Base-by-base conservation (phyloP, 345 rosid genomes). In the Barbarea vulgaris region DNA sequence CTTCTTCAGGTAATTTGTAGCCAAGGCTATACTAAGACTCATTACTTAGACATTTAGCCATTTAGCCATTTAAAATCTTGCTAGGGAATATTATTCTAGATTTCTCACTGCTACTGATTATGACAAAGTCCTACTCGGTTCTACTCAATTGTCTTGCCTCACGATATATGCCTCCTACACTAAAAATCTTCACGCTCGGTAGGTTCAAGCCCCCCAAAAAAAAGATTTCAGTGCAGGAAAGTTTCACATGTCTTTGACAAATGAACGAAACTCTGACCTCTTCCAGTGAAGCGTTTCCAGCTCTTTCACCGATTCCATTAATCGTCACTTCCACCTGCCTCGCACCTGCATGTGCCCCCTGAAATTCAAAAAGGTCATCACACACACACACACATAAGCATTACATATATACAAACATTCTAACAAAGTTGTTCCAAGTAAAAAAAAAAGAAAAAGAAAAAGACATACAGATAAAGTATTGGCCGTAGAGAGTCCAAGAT, bases 401-500 rank as follows among this genome's bases (percentile, higher is more conserved):
- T 67, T 52, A 59, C 64, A 72, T 19, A 24, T 6, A 64, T 52
- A 58, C 31, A 37, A 10, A 13, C 5, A 9, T 9, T 36, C 31
- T 61, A 30, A 28, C 59, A 5, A 61, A 18, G 52, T 67, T 12
- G 31, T 13, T 42, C 65, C 25, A 1, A 36, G 15, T 31, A 60
- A 31, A 37, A 55, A 24, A 22, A 25, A n/a, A 30, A n/a, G n/a
- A 37, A 7, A 60, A 42, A 12, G 4, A 11, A 39, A 12, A 15
- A 47, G 69, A 63, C 27, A 79, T 87, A 95, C 99, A 63, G 94
- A 84, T 81, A 95, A 77, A 46, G 97, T 87, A 80, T 95, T 95
- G 83, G 99, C 98, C 24, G 99, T 89, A 56, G 99, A 87, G 85
- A 95, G 99, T 59, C 99, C 99, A 84, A 95, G 99, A 93, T 93